A percentile compares a stretch with the other conserved stretches of the same genome.
phyloP scores from a whole-genome alignment of 202 grass and related monocot genomes.

The Dendrocalamus latiflorus region DNA sequence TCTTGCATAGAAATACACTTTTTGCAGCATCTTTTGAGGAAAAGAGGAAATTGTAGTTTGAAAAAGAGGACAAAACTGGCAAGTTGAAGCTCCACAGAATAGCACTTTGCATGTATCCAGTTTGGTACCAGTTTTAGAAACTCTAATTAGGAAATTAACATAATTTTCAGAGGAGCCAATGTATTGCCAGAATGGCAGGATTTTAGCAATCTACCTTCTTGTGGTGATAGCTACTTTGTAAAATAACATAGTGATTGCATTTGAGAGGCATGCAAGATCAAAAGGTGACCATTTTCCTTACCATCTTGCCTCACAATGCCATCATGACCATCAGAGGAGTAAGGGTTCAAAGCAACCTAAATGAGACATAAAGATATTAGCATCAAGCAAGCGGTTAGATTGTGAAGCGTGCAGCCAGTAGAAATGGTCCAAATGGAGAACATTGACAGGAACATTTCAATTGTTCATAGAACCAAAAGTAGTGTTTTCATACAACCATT shows the following conservation, averaged over 20 bases:
- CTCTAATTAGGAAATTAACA: not conserved
- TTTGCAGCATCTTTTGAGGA: not conserved
- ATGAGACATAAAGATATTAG: not conserved
- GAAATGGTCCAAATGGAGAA: too few relatives aligned
- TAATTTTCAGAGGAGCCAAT: too few relatives aligned
- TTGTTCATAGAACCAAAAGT: too few relatives aligned
- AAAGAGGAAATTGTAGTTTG: not conserved
- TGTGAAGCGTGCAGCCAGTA: too few relatives aligned
- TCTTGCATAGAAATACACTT: not conserved
- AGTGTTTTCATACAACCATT: too few relatives aligned
- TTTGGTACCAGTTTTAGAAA: not conserved
- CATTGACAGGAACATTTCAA: too few relatives aligned
- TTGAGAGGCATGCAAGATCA: not conserved
- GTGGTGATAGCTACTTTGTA: too few relatives aligned
- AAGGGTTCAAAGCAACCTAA: conserved; percentile 93
- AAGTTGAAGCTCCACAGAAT: not conserved
- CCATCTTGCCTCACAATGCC: conserved; percentile 97
- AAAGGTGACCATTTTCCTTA: conserved; percentile 30
- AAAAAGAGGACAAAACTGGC: not conserved
- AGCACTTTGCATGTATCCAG: not conserved
- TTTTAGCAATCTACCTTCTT: too few relatives aligned
- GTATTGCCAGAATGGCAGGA: too few relatives aligned
- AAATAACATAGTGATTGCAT: too few relatives aligned
- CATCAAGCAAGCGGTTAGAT: not conserved
- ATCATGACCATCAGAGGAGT: conserved; percentile 97